phyloP scores from a whole-genome alignment of 108 stramenopile genomes.

The Conticribra weissflogii region DNA sequence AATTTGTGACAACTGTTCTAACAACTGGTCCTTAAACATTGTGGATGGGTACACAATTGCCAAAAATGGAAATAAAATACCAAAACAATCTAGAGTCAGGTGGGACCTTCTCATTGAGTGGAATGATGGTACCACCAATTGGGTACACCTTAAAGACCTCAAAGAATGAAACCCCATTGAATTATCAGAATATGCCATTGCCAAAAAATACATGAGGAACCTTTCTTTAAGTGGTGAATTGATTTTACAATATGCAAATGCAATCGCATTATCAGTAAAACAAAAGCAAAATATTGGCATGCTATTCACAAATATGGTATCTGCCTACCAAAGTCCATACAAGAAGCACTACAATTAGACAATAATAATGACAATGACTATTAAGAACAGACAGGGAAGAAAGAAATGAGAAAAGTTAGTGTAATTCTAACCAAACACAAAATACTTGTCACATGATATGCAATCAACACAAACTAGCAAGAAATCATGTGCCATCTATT shows the following conservation, averaged over 20 bases:
- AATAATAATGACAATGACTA: slow-evolving; percentile 7
- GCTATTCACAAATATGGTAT: slow-evolving; percentile 16
- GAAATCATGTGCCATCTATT: slow-evolving; percentile 14
- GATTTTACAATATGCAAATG: slow-evolving; percentile 4
- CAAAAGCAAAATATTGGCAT: not conserved
- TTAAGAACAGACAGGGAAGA: slow-evolving; percentile 6
- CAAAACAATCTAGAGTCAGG: slow-evolving; percentile 15
- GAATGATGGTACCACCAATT: slow-evolving; percentile 34
- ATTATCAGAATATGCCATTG: slow-evolving; percentile 39
- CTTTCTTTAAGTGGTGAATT: not conserved
- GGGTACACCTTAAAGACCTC: slow-evolving; percentile 13
- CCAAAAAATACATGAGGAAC: not conserved
- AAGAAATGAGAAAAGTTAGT: slow-evolving; percentile 15
- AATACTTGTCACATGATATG: not conserved
- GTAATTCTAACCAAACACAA: not conserved
- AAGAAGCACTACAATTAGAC: slow-evolving; percentile 12
- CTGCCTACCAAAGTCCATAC: slow-evolving; percentile 6
- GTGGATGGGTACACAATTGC: not conserved
- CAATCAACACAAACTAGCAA: not conserved
- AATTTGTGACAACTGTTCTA: too few species aligned
- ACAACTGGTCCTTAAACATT: too few species aligned
- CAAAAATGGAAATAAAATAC: not conserved
- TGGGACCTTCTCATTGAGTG: slow-evolving; percentile 33
- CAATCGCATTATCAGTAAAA: not conserved
- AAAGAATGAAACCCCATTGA: slow-evolving; percentile 36